Evolutionary conservation across 2,329 filamentous ascomycete genomes (phyloP), one percentile per base, ranked within the genome.

Genomic region (Clarireedia hainanense): DNA sequence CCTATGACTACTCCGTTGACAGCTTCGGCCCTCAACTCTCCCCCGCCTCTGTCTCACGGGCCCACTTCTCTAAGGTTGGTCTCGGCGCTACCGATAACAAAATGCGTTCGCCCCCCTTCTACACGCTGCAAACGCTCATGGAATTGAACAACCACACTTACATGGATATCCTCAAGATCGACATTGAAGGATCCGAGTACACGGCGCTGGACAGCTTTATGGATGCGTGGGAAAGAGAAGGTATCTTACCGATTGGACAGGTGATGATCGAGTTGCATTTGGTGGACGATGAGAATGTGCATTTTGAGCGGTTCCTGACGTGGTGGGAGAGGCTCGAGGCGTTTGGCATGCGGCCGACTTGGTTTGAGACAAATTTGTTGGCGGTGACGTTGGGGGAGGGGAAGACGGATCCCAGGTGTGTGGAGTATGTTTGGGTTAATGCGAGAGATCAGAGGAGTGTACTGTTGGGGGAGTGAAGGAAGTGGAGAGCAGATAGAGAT

Each of bases 81-180:
- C 65, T 73, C 20, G 65, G 64, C 0, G 61, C 55, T 2, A 65
- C 60, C 45, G 70, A 70, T 17, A 63, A 71, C 45, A 36, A 46
- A 24, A 57, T 27, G 2, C 56, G 52, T 14, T 58, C 42, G 6
- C 71, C 71, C 23, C 69, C 67, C 6, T 70, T 71, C 57, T 71
- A 68, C 53, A 69, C 64, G 24, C 66, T 74, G 30, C 57, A 61
- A n/a, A 67, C 72, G 14, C 57, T 74, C 10, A 73, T 74, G 70
- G 61, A 63, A 37, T 62, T 63, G 60, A 72, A 74, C 53, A 66
- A 68, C 2, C 72, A 74, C 47, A 60, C 65, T 4, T 72, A 72
- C 56, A 67, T 74, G 50, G 72, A 74, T 58, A 67, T 74, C 20
- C 53, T 73, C 39, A 73, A 73, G 61, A 73, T 73, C 57, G 71